These are phyloP conservation scores for Rhizoclosmatium globosum DNA, from an alignment of 192 early-diverging fungal genomes.

Conservation along the genomic window DNA sequence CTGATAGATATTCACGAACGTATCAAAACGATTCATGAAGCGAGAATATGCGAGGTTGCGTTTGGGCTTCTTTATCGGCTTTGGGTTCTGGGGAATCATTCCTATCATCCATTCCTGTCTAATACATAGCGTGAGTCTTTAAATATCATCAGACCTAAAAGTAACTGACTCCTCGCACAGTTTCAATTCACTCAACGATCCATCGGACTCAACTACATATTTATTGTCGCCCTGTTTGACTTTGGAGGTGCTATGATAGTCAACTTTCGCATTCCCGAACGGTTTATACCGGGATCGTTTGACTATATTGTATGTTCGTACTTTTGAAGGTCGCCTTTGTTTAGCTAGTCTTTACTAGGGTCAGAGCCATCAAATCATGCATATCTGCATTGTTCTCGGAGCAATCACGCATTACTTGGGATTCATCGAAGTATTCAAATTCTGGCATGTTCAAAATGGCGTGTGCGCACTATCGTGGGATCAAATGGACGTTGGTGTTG, in stretches of 20 bases:
- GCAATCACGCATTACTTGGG: slow-evolving; percentile 75
- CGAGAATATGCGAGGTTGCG: slow-evolving; percentile 71
- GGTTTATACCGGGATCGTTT: slow-evolving; percentile 77
- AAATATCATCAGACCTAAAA: background rate
- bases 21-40: slow-evolving; percentile 55
- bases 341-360: slow-evolving; percentile 46
- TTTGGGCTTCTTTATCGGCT: slow-evolving; percentile 72
- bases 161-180: slow-evolving; percentile 17
- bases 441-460: slow-evolving; percentile 34
- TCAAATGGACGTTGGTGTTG: slow-evolving; percentile 1
- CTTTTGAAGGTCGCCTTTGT: background rate
- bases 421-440: slow-evolving; percentile 46
- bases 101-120: slow-evolving; percentile 69
- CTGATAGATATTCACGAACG: slow-evolving; percentile 21
- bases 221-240: slow-evolving; percentile 73
- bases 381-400: slow-evolving; percentile 75
- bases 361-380: slow-evolving; percentile 86
- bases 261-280: slow-evolving; percentile 74
- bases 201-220: slow-evolving; percentile 68
- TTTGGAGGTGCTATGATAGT: slow-evolving; percentile 80
- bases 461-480: background rate
- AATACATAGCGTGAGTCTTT: slow-evolving; percentile 72
- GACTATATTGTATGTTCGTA: slow-evolving; percentile 68
- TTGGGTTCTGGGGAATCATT: slow-evolving; percentile 76
- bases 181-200: slow-evolving; percentile 56